A percentile compares a stretch with the other conserved stretches of the same genome.
Evolutionary conservation across 768 basidiomycete species (phyloP).

Genomic region (Panaeolus cyanescens): DNA sequence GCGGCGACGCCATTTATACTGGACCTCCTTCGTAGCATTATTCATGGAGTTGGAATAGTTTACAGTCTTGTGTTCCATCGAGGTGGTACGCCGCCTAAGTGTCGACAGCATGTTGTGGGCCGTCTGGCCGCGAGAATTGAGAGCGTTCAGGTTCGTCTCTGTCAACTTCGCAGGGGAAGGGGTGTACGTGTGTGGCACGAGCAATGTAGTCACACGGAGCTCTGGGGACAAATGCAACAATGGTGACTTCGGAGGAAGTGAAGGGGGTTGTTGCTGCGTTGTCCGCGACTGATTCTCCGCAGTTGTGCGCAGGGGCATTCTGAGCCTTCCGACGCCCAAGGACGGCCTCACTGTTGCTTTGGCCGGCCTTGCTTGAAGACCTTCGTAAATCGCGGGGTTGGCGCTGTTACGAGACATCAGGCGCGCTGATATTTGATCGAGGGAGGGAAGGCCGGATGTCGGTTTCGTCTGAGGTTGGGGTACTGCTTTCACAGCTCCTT

Average conservation of each 20-base stretch:
- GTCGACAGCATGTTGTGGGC: conserved; percentile 68
- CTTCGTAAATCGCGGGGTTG: conserved; percentile 25
- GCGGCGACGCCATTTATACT: conserved; percentile 32
- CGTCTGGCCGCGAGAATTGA: conserved; percentile 57
- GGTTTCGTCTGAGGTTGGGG: conserved; percentile 19
- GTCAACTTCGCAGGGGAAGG: conserved; percentile 49
- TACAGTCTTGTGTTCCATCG: conserved; percentile 30
- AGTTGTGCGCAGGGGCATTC: conserved; percentile 36
- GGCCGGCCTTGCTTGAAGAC: conserved; percentile 30
- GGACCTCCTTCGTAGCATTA: neutral
- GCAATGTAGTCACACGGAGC: conserved; percentile 48
- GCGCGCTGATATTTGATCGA: conserved; percentile 76
- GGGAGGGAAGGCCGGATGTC: conserved; percentile 51
- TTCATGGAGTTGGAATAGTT: conserved; percentile 12
- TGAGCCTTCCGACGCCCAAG: conserved; percentile 41
- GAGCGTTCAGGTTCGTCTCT: conserved; percentile 50
- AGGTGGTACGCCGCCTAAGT: conserved; percentile 56
- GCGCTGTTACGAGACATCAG: conserved; percentile 39
- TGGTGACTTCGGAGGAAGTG: conserved; percentile 38
- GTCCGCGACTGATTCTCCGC: conserved; percentile 17
- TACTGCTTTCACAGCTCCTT: conserved; percentile 19
- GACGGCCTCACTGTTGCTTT: conserved; percentile 18
- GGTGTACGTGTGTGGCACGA: conserved; percentile 47
- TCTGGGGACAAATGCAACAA: conserved; percentile 34
- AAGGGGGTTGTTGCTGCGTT: conserved; percentile 27